Conservation (phyloP, 257 asterid species). For the Thymus quinquecostatus region DNA sequence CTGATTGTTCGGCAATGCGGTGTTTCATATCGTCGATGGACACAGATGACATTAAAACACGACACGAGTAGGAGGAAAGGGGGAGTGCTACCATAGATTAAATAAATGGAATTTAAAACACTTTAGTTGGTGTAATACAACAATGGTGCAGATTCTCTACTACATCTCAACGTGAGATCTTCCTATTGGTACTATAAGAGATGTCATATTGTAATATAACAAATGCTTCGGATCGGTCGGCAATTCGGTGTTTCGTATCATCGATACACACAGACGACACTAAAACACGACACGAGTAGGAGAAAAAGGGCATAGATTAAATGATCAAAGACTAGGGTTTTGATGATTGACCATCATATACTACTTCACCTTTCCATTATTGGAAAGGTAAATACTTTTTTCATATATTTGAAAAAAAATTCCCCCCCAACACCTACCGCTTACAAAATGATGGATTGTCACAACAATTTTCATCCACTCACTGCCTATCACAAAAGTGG, state of each 20-base stretch:
- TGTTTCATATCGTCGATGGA: neutral
- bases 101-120: neutral
- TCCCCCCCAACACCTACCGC: slow-evolving; percentile 9
- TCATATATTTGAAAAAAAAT: neutral
- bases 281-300: neutral
- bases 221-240: too few relatives aligned
- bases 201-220: too few relatives aligned
- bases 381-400: neutral
- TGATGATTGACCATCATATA: slow-evolving; percentile 11
- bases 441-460: slow-evolving; percentile 32
- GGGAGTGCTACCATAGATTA: neutral
- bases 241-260: neutral
- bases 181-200: too few relatives aligned
- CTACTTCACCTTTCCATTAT: slow-evolving; percentile 21
- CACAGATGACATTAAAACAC: neutral
- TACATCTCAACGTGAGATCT: too few relatives aligned
- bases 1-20: too few relatives aligned
- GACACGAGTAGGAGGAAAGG: neutral
- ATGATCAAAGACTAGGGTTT: slow-evolving; percentile 27
- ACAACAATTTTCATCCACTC: slow-evolving; percentile 38
- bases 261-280: neutral
- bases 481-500: slow-evolving; percentile 31
- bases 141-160: too few relatives aligned
- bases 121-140: too few relatives aligned
- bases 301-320: neutral